Percentiles rank a stretch among this genome's conserved stretches.
These are phyloP conservation scores for Kwoniella shivajii DNA, from an alignment of 1,284 basidiomycete genomes.

Conservation along the genomic window DNA sequence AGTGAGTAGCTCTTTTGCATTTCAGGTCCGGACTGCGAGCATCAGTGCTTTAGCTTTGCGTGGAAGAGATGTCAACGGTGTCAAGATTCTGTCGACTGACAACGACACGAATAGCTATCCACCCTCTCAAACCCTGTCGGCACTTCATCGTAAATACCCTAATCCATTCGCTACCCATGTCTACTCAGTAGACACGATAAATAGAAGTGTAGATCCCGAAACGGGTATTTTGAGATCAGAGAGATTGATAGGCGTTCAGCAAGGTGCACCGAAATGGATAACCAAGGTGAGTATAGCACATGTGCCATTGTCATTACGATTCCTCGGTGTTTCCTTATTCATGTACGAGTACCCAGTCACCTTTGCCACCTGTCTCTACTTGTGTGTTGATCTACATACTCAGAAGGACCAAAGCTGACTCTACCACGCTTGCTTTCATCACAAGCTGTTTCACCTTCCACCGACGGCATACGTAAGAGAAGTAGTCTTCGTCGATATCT, in stretches of 20 bases:
- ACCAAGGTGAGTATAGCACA: slow-evolving; percentile 47
- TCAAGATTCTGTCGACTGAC: too few species aligned
- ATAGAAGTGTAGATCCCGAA: slow-evolving; percentile 75
- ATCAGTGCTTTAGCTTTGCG: too few species aligned
- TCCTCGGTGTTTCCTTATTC: too few species aligned
- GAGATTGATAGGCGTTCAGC: slow-evolving; percentile 51
- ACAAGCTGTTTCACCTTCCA: slow-evolving; percentile 46
- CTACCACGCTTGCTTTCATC: not conserved
- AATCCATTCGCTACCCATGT: slow-evolving; percentile 92
- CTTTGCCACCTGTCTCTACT: too few species aligned
- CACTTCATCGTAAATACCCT: slow-evolving; percentile 94
- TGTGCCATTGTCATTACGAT: too few species aligned
- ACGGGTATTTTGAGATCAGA: slow-evolving; percentile 83
- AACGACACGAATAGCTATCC: slow-evolving; percentile 69
- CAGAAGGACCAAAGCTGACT: not conserved
- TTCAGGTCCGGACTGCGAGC: too few species aligned
- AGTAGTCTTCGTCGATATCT: slow-evolving; percentile 85
- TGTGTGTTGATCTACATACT: too few species aligned
- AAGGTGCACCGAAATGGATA: slow-evolving; percentile 55
- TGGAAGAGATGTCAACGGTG: too few species aligned
- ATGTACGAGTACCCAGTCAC: too few species aligned
- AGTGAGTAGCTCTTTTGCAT: slow-evolving; percentile 25
- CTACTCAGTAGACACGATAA: slow-evolving; percentile 83
- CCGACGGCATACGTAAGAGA: slow-evolving; percentile 93
- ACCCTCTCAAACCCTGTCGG: slow-evolving; percentile 81